These are phyloP conservation scores for Colletotrichum theobromicola DNA, from an alignment of 2,329 filamentous ascomycete genomes.

Conservation along the genomic window DNA sequence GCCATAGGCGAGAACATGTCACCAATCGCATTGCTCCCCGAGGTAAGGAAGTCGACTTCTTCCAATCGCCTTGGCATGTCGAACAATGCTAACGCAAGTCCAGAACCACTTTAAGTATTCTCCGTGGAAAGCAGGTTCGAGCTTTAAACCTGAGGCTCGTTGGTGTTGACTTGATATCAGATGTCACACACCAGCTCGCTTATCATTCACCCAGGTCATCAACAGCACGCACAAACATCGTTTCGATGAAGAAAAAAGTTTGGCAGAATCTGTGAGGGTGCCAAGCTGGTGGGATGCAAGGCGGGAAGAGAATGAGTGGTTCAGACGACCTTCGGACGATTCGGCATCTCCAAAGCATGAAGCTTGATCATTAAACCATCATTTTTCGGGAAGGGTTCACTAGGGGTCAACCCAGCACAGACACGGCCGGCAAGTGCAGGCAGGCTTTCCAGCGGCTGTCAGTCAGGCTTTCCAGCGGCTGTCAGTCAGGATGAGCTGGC, in stretches of 20 bases:
- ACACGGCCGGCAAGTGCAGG: background rate
- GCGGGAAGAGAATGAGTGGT: background rate
- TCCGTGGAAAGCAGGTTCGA: background rate
- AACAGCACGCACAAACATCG: background rate
- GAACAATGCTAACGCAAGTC: background rate
- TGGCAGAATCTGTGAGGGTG: background rate
- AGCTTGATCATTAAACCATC: background rate
- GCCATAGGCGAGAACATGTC: background rate
- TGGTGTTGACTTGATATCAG: background rate
- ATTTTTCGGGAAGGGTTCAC: background rate
- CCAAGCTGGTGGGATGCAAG: background rate
- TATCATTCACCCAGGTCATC: background rate
- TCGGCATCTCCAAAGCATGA: constrained; percentile 4
- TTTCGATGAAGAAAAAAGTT: background rate
- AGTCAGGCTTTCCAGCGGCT: background rate
- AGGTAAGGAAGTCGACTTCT: background rate
- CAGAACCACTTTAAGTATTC: background rate
- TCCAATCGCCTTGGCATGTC: background rate
- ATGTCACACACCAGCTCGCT: background rate
- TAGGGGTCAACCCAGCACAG: constrained; percentile 1
- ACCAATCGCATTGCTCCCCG: background rate
- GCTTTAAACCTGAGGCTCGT: background rate
- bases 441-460: background rate
- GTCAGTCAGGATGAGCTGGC: constrained; percentile 7
- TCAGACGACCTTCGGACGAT: constrained; percentile 17